Percentiles rank a stretch among this genome's conserved stretches.
These are phyloP conservation scores for Candida mattraensis DNA, from an alignment of 805 yeast species.

Conservation along the genomic window DNA sequence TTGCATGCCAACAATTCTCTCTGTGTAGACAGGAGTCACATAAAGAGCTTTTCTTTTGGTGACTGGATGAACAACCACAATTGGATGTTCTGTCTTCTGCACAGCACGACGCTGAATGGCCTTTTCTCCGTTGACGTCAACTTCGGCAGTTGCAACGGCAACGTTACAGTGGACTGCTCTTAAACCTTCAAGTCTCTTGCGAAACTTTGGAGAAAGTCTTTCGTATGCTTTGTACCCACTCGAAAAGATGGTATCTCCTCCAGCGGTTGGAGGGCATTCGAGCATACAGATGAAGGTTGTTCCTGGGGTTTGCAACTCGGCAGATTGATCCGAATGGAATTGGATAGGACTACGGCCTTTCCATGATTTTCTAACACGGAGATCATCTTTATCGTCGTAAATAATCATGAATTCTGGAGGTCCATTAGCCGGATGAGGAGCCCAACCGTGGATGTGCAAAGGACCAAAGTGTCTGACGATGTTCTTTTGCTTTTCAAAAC, in stretches of 20 bases:
- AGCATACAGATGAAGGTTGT: slow-evolving; percentile 49
- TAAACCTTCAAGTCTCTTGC: slow-evolving; percentile 58
- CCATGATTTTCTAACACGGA: slow-evolving; percentile 22
- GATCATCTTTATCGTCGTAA: slow-evolving; percentile 36
- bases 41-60: slow-evolving; percentile 59
- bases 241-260: slow-evolving; percentile 80
- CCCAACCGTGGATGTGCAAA: slow-evolving; percentile 59
- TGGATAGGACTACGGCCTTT: slow-evolving; percentile 36
- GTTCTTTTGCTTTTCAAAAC: slow-evolving; percentile 47
- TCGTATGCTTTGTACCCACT: slow-evolving; percentile 69
- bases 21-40: slow-evolving; percentile 61
- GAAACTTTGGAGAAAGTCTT: slow-evolving; percentile 64
- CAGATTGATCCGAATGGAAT: slow-evolving; percentile 57
- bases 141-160: slow-evolving; percentile 64
- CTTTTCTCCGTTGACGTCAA: slow-evolving; percentile 53
- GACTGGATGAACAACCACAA: slow-evolving; percentile 72
- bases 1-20: slow-evolving; percentile 70
- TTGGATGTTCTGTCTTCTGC: slow-evolving; percentile 63
- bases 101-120: slow-evolving; percentile 61
- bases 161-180: slow-evolving; percentile 70
- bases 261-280: slow-evolving; percentile 42
- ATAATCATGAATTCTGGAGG: slow-evolving; percentile 43
- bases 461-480: slow-evolving; percentile 68
- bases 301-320: slow-evolving; percentile 66
- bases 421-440: slow-evolving; percentile 48